Evolutionary conservation across 306 rosid species (phyloP).

Genomic region (Canavalia gladiata): DNA sequence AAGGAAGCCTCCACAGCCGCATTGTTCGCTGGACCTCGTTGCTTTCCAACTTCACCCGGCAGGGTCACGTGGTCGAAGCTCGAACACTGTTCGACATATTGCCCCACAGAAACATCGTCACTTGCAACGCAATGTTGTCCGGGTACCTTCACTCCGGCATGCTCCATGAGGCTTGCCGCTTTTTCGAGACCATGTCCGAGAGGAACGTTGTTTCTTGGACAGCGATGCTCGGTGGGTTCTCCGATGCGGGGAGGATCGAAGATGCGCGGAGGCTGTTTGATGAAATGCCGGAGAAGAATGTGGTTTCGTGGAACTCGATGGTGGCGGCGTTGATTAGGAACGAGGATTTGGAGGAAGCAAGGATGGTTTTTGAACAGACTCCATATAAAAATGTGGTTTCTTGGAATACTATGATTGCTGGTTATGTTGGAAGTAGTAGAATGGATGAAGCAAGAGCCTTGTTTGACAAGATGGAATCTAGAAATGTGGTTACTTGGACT

Average conservation of each 20-base stretch:
- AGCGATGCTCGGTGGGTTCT: constrained; percentile 63
- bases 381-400: constrained; percentile 63
- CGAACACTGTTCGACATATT: constrained; percentile 66
- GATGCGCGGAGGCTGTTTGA: constrained; percentile 69
- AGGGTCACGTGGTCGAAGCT: constrained; percentile 61
- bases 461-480: constrained; percentile 66
- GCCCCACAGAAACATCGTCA: constrained; percentile 70
- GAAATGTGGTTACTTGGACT: constrained; percentile 82
- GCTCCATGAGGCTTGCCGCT: constrained; percentile 56
- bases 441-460: constrained; percentile 72
- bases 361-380: constrained; percentile 56
- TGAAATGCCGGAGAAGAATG: constrained; percentile 78
- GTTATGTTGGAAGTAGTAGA: constrained; percentile 61
- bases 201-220: constrained; percentile 89
- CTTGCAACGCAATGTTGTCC: constrained; percentile 70
- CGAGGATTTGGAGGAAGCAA: constrained; percentile 70
- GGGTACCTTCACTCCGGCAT: constrained; percentile 66
- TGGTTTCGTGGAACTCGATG: constrained; percentile 77
- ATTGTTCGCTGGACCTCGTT: constrained; percentile 68
- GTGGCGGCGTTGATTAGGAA: constrained; percentile 64
- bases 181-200: constrained; percentile 66
- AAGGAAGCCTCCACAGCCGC: constrained; percentile 48
- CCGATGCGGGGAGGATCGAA: constrained; percentile 56
- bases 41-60: constrained; percentile 57
- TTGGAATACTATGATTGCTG: constrained; percentile 74